A percentile compares a stretch with the other conserved stretches of the same genome.
Conservation (phyloP, 441 rosid genomes). For the Hura crepitans region DNA sequence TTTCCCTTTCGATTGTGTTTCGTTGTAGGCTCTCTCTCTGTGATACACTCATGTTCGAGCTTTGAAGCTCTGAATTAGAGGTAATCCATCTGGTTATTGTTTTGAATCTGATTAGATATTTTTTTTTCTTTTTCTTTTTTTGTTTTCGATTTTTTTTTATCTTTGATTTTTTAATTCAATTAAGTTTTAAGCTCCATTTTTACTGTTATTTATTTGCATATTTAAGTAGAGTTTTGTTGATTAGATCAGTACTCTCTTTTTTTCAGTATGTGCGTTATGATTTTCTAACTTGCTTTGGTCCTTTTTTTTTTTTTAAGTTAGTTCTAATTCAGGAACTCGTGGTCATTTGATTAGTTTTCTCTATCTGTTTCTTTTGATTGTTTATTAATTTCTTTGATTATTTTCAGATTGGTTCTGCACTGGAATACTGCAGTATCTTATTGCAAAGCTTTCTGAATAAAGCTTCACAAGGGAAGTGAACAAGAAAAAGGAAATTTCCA, state of each 20-base stretch:
- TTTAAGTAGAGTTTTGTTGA: not conserved
- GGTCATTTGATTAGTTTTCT: not conserved
- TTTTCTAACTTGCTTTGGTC: too few relatives aligned
- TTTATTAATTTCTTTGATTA: not conserved
- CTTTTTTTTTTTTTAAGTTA: not conserved
- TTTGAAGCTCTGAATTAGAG: slow-evolving; percentile 27
- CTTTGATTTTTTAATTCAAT: not conserved
- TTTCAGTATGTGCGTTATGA: not conserved
- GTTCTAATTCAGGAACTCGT: not conserved
- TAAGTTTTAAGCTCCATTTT: not conserved
- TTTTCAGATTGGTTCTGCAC: slow-evolving; percentile 19
- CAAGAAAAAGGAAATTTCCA: slow-evolving; percentile 22
- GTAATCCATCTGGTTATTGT: slow-evolving; percentile 26
- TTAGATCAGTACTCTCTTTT: not conserved
- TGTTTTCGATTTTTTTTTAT: not conserved
- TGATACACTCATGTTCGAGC: not conserved
- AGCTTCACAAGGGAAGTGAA: slow-evolving; percentile 18
- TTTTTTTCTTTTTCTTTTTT: slow-evolving; percentile 2
- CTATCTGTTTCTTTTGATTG: not conserved
- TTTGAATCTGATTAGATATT: slow-evolving; percentile 15
- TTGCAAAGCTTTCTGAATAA: slow-evolving; percentile 23
- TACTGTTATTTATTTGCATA: not conserved
- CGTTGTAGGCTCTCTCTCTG: not conserved
- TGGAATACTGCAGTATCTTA: not conserved
- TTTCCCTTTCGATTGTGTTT: not conserved